Percentiles rank a stretch among this genome's conserved stretches.
Evolutionary conservation across 2,329 filamentous ascomycete genomes (phyloP).

Genomic region (Cylindrodendrum hubeiense): DNA sequence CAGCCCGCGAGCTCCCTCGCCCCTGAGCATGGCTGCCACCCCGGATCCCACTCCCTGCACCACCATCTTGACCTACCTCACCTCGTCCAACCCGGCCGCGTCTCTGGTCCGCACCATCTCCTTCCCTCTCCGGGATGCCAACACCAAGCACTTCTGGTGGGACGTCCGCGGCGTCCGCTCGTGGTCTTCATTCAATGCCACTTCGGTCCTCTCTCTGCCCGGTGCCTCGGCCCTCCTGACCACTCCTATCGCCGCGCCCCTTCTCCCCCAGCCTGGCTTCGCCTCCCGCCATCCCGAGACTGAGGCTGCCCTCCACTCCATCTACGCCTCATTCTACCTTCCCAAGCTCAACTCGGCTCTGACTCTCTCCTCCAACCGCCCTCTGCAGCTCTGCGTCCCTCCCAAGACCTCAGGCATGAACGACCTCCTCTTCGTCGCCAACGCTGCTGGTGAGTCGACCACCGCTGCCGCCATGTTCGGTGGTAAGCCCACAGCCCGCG

Average conservation of each 20-base stretch:
- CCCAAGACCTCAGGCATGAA: constrained; percentile 52
- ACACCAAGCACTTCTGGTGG: constrained; percentile 93
- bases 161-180: constrained; percentile 88
- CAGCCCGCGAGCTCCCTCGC: constrained; percentile 60
- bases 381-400: constrained; percentile 65
- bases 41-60: constrained; percentile 68
- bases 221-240: constrained; percentile 80
- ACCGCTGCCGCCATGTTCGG: constrained; percentile 66
- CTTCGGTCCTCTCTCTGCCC: constrained; percentile 78
- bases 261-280: constrained; percentile 70
- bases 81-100: constrained; percentile 82
- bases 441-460: constrained; percentile 67
- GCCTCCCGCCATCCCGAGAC: constrained; percentile 80
- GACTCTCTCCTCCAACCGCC: constrained; percentile 77
- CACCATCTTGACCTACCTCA: constrained; percentile 83
- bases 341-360: constrained; percentile 90
- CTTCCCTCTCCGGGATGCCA: constrained; percentile 73
- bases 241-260: constrained; percentile 72
- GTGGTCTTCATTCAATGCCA: constrained; percentile 84
- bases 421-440: constrained; percentile 75
- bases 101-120: constrained; percentile 85
- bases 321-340: constrained; percentile 83
- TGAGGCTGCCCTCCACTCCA: constrained; percentile 79
- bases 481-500: constrained; percentile 65
- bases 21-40: constrained; percentile 55